These are phyloP conservation scores for Neurospora tetrasperma DNA, from an alignment of 495 filamentous ascomycete species.

Conservation along the genomic window DNA sequence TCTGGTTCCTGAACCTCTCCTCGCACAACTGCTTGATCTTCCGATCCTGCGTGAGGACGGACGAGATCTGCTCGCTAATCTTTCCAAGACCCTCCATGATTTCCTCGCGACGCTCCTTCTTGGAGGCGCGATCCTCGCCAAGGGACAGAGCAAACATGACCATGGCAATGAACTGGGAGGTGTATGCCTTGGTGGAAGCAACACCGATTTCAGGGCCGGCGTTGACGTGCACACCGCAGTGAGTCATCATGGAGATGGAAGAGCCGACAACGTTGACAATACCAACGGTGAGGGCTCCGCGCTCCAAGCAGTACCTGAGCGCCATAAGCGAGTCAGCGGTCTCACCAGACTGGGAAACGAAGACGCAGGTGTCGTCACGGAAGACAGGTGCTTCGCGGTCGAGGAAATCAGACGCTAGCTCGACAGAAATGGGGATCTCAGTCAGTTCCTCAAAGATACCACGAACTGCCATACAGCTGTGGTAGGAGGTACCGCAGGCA, in stretches of 20 bases:
- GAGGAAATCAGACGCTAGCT: slow-evolving; percentile 95
- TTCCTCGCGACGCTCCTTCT: slow-evolving; percentile 84
- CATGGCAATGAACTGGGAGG: slow-evolving; percentile 97
- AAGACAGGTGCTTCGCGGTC: slow-evolving; percentile 97
- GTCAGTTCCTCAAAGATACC: slow-evolving; percentile 96
- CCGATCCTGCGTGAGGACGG: slow-evolving; percentile 81
- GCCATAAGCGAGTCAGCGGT: slow-evolving; percentile 98
- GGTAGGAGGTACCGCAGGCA: slow-evolving; percentile 93
- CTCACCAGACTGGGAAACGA: slow-evolving; percentile 97
- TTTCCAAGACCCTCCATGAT: slow-evolving; percentile 89
- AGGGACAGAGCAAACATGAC: slow-evolving; percentile 97
- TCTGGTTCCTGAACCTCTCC: slow-evolving; percentile 91
- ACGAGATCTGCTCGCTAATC: slow-evolving; percentile 82
- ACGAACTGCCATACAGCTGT: slow-evolving; percentile 98
- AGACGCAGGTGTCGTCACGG: slow-evolving; percentile 98
- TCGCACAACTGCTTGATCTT: slow-evolving; percentile 86
- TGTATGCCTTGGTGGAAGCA: slow-evolving; percentile 97
- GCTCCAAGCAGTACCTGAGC: slow-evolving; percentile 92
- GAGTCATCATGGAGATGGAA: slow-evolving; percentile 93
- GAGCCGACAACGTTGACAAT: slow-evolving; percentile 98
- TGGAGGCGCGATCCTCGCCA: slow-evolving; percentile 90
- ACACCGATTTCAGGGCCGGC: slow-evolving; percentile 98
- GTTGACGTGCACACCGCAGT: slow-evolving; percentile 99
- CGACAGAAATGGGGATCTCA: slow-evolving; percentile 94
- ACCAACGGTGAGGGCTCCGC: slow-evolving; percentile 91